Conservation (phyloP, 768 basidiomycete species). For the Pleurotus salmoneostramineus region DNA sequence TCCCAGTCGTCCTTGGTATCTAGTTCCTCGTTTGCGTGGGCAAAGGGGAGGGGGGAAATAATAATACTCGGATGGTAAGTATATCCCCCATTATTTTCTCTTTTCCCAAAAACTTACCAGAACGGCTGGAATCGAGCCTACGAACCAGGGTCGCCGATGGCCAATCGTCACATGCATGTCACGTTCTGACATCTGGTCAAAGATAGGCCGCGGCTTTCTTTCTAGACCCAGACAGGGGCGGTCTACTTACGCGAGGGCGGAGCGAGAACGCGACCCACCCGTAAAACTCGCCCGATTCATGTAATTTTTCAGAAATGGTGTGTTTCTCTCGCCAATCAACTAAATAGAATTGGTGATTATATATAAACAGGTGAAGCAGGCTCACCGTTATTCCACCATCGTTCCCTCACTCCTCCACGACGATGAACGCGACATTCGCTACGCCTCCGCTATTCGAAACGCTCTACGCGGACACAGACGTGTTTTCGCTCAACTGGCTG, state of each 20-base stretch:
- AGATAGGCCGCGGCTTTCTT: background rate
- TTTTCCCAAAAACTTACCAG: too few relatives aligned
- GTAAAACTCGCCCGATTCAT: background rate
- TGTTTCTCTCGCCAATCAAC: background rate
- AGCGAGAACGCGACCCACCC: background rate
- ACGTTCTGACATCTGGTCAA: too few relatives aligned
- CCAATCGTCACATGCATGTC: too few relatives aligned
- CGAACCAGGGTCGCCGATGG: too few relatives aligned
- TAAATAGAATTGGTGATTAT: background rate
- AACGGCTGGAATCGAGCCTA: too few relatives aligned
- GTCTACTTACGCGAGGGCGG: background rate
- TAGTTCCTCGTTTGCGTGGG: too few relatives aligned
- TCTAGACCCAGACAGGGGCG: background rate
- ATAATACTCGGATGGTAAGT: too few relatives aligned
- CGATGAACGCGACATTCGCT: constrained; percentile 1
- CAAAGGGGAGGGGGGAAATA: too few relatives aligned
- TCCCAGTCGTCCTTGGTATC: too few relatives aligned
- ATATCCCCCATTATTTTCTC: too few relatives aligned
- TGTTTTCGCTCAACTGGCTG: constrained; percentile 58
- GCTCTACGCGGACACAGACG: constrained; percentile 58
- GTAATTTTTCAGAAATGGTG: constrained; percentile 3
- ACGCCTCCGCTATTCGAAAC: constrained; percentile 23
- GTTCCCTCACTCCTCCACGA: background rate
- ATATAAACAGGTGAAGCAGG: background rate
- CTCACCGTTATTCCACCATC: background rate